Evolutionary conservation across 1,284 basidiomycete genomes (phyloP), one percentile per base, ranked within the genome.

Genomic region (Meira nashicola): DNA sequence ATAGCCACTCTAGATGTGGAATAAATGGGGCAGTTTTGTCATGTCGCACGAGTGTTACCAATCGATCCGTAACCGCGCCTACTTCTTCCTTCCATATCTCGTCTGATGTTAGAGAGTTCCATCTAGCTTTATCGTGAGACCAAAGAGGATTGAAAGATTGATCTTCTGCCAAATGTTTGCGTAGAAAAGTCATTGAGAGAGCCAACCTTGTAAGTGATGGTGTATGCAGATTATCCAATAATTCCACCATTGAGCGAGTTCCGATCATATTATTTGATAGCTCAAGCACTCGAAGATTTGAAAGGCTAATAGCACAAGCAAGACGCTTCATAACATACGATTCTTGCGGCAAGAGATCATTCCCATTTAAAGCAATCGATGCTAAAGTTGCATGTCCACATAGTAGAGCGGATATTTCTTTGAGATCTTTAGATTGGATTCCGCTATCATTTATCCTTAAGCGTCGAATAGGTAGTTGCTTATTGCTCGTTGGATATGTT

Each of bases 81-180:
- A 41, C 33, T 53, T 39, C 51, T 53, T 21, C 33, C 19, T 39
- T 53, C 38, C 51, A 41, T n/a, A 41, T 21, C 5, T 17, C 51
- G 5, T 5, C 37, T 14, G 33, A 15, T 17, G 15, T 17, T 4
- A 21, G 12, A 12, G 17, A 14, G 5, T 17, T 15, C 46, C 46
- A 48, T 14, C 17, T 5, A 14, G 17, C 17, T 7, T 48, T 23
- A 21, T 23, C 46, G 12, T 17, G 17, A 21, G 17, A 2, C 46
- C 46, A 48, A 15, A 48, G 21, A 21, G 46, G 46, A 48, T 48
- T 48, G 12, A 21, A 21, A 5, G 12, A 23, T 23, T 48, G 46
- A 48, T 48, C 46, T 48, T 21, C 17, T 3, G n/a, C 12, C 12
- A 48, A 23, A 25, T 48, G 19, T 5, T 28, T 53, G 3, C 33